phyloP scores from a whole-genome alignment of 2,329 filamentous ascomycete species.

The Alternaria alternata region DNA sequence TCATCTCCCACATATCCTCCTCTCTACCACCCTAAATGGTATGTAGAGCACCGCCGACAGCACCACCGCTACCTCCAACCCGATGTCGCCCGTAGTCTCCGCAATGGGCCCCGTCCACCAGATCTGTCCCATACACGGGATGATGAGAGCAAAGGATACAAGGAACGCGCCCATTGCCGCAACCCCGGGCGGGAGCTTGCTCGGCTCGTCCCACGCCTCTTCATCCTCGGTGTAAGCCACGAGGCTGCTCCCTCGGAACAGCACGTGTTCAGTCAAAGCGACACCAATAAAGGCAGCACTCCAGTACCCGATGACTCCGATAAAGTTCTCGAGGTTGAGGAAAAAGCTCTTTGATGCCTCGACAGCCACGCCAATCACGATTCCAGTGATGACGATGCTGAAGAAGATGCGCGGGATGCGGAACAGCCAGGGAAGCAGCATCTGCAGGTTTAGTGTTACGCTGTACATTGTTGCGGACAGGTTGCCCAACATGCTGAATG shows the following conservation, averaged over 20 bases:
- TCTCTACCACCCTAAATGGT: constrained; percentile 54
- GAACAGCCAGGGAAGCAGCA: constrained; percentile 64
- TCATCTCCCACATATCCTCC: constrained; percentile 19
- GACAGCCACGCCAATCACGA: constrained; percentile 68
- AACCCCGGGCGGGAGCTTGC: constrained; percentile 52
- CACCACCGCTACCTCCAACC: constrained; percentile 69
- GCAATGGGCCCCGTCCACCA: constrained; percentile 71
- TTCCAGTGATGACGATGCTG: constrained; percentile 64
- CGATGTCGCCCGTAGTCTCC: constrained; percentile 68
- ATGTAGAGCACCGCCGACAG: constrained; percentile 56
- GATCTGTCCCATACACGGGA: constrained; percentile 67
- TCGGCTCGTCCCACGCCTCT: constrained; percentile 51
- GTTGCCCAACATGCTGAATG: constrained; percentile 64
- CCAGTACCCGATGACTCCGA: constrained; percentile 50
- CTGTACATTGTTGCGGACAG: constrained; percentile 68
- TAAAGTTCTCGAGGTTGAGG: constrained; percentile 57
- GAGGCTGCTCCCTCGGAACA: constrained; percentile 47
- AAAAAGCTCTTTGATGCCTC: constrained; percentile 66
- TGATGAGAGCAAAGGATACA: constrained; percentile 57
- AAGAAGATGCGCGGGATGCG: constrained; percentile 66
- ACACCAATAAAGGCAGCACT: constrained; percentile 46
- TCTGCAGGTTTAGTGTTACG: constrained; percentile 71
- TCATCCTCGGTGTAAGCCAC: constrained; percentile 49
- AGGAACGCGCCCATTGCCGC: constrained; percentile 52
- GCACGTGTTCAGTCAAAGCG: constrained; percentile 48